Evolutionary conservation across 1,284 basidiomycete genomes (phyloP).

Genomic region (Athelia sp.): DNA sequence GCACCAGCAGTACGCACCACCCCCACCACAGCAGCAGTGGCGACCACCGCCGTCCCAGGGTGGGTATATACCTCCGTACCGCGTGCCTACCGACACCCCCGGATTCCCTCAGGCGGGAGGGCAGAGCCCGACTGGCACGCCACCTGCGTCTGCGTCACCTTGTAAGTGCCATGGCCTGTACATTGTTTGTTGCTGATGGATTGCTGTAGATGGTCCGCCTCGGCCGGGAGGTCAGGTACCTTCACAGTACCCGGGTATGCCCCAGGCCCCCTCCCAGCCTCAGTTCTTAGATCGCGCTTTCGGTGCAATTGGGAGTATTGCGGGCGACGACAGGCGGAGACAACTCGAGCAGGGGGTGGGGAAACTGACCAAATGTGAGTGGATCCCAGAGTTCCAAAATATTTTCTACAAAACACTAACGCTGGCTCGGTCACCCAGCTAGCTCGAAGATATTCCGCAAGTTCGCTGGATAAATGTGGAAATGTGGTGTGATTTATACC

Average conservation of each 20-base stretch:
- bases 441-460: not conserved
- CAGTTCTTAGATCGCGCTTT: constrained; percentile 12
- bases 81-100: too few relatives aligned
- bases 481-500: too few relatives aligned
- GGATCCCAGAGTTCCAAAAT: not conserved
- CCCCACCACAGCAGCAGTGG: too few relatives aligned
- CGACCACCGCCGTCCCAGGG: too few relatives aligned
- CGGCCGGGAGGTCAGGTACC: not conserved
- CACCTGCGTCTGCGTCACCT: not conserved
- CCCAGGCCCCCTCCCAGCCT: not conserved
- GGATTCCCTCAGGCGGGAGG: too few relatives aligned
- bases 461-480: not conserved
- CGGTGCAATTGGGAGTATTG: constrained; percentile 19
- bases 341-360: constrained; percentile 18
- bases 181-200: not conserved
- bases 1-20: too few relatives aligned
- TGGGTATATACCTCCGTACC: too few relatives aligned
- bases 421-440: not conserved
- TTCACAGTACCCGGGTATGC: not conserved
- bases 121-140: too few relatives aligned
- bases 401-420: not conserved
- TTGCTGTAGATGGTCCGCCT: too few relatives aligned
- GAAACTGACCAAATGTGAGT: constrained; percentile 18
- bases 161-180: not conserved
- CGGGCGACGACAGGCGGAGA: constrained; percentile 13